Conservation (phyloP, 441 rosid species). For the Adansonia gregorii region DNA sequence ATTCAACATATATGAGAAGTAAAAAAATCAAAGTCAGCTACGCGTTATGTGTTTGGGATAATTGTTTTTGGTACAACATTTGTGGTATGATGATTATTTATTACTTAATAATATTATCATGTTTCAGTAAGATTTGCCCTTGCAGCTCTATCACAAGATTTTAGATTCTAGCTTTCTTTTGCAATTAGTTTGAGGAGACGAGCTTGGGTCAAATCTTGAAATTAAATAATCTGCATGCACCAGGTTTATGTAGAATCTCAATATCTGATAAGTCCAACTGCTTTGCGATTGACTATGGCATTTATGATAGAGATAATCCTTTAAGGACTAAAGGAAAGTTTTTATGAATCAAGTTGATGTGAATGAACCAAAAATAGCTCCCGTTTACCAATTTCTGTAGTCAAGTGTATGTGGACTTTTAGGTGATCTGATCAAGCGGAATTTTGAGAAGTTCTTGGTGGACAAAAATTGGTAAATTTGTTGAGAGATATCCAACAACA, state of each 20-base stretch:
- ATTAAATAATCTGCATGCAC: constrained; percentile 70
- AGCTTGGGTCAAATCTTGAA: constrained; percentile 67
- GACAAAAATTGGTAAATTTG: background rate
- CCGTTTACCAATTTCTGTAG: constrained; percentile 65
- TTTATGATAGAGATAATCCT: background rate
- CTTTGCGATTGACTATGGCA: background rate
- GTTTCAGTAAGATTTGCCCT: background rate
- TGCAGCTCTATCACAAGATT: constrained; percentile 43
- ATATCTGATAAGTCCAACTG: constrained; percentile 49
- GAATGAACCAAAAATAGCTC: constrained; percentile 70
- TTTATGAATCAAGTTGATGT: constrained; percentile 58
- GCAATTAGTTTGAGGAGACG: constrained; percentile 72
- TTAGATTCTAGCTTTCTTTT: constrained; percentile 73
- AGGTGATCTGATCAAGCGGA: constrained; percentile 71
- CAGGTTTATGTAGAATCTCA: constrained; percentile 66
- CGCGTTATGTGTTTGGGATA: no score
- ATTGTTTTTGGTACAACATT: no score
- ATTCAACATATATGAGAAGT: no score
- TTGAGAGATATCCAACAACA: no score
- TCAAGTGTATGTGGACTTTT: constrained; percentile 65
- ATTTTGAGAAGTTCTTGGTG: constrained; percentile 74
- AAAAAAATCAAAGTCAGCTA: no score
- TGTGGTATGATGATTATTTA: no score
- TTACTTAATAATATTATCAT: background rate
- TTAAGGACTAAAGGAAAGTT: background rate